Conservation (phyloP, 2,329 filamentous ascomycete species). For the Aspergillus brasiliensis region DNA sequence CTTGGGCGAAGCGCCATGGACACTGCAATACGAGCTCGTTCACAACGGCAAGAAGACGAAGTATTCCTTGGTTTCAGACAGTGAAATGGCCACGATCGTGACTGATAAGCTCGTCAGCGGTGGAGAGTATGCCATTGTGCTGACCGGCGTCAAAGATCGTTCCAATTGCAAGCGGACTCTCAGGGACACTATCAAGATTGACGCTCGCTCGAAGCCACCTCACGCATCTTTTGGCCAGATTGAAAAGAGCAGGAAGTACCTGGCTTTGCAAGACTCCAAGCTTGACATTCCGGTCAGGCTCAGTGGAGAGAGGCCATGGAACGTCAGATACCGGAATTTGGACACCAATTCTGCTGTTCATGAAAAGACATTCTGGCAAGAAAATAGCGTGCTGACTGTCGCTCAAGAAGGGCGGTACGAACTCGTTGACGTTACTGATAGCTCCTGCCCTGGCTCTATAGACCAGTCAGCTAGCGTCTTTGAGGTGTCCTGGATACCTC, state of each 20-base stretch:
- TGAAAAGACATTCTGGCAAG: conserved; percentile 52
- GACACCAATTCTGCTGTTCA: conserved; percentile 55
- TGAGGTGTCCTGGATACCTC: conserved; percentile 79
- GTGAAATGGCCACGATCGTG: conserved; percentile 67
- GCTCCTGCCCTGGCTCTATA: conserved; percentile 77
- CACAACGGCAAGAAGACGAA: conserved; percentile 83
- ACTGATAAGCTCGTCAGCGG: conserved; percentile 76
- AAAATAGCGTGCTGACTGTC: conserved; percentile 71
- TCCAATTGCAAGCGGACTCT: conserved; percentile 84
- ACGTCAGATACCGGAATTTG: conserved; percentile 71
- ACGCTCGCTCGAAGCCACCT: conserved; percentile 84
- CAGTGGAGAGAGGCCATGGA: conserved; percentile 84
- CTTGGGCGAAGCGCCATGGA: conserved; percentile 82
- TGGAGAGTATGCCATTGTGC: conserved; percentile 84
- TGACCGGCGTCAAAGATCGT: conserved; percentile 83
- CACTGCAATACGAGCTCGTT: conserved; percentile 86
- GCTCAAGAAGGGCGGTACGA: conserved; percentile 74
- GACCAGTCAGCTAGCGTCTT: conserved; percentile 75
- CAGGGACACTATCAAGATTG: conserved; percentile 81
- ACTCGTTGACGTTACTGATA: conserved; percentile 75
- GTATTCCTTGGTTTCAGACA: conserved; percentile 65
- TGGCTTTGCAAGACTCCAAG: conserved; percentile 73
- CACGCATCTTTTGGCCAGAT: conserved; percentile 82
- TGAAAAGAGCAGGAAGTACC: conserved; percentile 74
- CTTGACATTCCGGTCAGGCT: conserved; percentile 80